Base-by-base conservation (phyloP, 2,329 filamentous ascomycete species). In the Metarhizium robertsii region DNA sequence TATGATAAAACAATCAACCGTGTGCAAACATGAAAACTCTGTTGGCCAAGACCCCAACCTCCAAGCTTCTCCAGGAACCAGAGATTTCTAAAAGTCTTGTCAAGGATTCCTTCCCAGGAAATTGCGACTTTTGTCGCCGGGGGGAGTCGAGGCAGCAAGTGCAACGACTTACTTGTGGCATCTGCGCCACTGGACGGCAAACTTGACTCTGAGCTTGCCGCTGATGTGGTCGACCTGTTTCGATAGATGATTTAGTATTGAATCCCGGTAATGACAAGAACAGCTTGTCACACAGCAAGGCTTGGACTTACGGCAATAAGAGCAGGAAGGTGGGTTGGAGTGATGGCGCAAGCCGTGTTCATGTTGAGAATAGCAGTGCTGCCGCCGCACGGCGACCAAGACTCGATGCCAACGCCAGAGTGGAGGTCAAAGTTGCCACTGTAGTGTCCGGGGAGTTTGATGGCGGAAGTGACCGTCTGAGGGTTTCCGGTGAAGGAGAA, bases 321-420 rank as follows among this genome's bases (percentile, higher is more conserved):
- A 25, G 63, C 62, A 1, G 59, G 59, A 2, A 60, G 58, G 16
- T 56, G 25, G 1, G 63, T 64, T 5, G 63, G 63, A 13, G 46
- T 55, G 11, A 65, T 60, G 57, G 56, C 57, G 59, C 61, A 64
- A 38, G 63, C 61, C 6, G 63, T 64, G 57, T 65, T 65, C 61
- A 65, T 62, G 60, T 65, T 65, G 36, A 65, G 57, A 53, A 65
- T 65, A 7, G 63, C 62, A 4, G 61, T 64, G 59, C 61, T 61
- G 53, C 62, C 62, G 36, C 62, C 61, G 57, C 63, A 65, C 0
- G 58, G 61, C 18, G 63, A 65, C 61, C 61, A 64, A 11, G 59
- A 61, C 13, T 50, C 47, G 43, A 64, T 55, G 25, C 62, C 61
- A 3, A 62, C 49, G 18, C 51, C 55, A 20, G 60, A 57, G 45